Evolutionary conservation across 2,329 filamentous ascomycete species (phyloP).

Genomic region (Coniella lustricola): DNA sequence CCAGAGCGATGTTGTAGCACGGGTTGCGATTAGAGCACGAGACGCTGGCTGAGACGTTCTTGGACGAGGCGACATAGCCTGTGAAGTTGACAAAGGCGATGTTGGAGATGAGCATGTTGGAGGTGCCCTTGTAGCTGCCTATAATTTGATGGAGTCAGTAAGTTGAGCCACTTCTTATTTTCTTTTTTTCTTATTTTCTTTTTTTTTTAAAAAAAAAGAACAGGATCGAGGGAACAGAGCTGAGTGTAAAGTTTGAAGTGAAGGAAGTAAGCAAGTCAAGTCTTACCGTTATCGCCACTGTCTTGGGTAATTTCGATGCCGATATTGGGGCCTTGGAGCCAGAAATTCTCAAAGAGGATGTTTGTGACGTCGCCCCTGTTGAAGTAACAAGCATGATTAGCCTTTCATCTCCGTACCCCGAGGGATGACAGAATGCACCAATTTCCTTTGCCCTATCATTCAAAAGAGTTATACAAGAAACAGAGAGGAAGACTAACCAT

Average conservation of each 20-base stretch:
- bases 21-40: slow-evolving; percentile 41
- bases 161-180: no score
- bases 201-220: no score
- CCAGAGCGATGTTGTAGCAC: slow-evolving; percentile 42
- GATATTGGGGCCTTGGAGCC: slow-evolving; percentile 36
- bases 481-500: slow-evolving; percentile 19
- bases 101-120: slow-evolving; percentile 42
- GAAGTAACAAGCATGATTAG: background rate
- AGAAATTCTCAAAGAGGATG: slow-evolving; percentile 44
- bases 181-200: no score
- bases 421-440: no score
- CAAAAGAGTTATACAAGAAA: background rate
- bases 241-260: no score
- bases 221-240: background rate
- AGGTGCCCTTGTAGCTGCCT: slow-evolving; percentile 34
- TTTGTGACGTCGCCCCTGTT: slow-evolving; percentile 41
- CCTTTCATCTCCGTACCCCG: no score
- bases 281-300: slow-evolving; percentile 37
- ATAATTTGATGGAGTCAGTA: no score
- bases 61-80: slow-evolving; percentile 31
- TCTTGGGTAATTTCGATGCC: slow-evolving; percentile 40
- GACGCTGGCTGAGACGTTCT: slow-evolving; percentile 30
- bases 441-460: no score
- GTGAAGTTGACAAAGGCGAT: slow-evolving; percentile 45
- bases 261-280: no score